Base-by-base conservation (phyloP, 75 land plant species). In the Selaginella moellendorffii region DNA sequence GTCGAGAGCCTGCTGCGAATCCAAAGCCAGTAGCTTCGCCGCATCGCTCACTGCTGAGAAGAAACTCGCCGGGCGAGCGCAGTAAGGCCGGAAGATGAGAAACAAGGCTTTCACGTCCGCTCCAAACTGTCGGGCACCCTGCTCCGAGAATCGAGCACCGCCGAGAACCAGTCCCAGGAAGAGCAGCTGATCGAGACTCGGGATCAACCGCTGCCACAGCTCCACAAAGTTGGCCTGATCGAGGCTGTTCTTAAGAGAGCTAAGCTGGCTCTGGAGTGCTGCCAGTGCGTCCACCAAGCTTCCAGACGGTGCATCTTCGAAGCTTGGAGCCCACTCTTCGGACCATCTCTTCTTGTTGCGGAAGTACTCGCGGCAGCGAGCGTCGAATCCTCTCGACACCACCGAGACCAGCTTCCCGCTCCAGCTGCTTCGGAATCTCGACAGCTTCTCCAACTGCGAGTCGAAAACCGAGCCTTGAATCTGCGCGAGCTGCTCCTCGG, bases 61-160 rank as follows among this genome's bases (percentile, higher is more conserved):
- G 69, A 95, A 90, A 27, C 88, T 85, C 71, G 85, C 78, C 17
- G 96, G 99, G 27, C 96, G 80, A 75, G 81, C 70, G 78, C 99
- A 95, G 75, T 80, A 95, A 31, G 88, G 76, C 54, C 78, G 30
- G 63, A 95, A 95, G 25, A 86, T 64, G 12, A 80, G 79, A 70
- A 84, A 82, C 24, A 89, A 59, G 9, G 82, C 79, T 27, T 76
- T 59, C 58, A 85, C 20, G 70, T 86, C 87, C 8, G 52, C 68
- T 25, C 63, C 64, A 31, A 93, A 73, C 66, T 82, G 83, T 36
- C 65, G 78, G 12, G 73, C 75, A 2, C 98, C 96, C 59, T 26
- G 65, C 66, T 77, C 73, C 36, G 65, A 31, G 56, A 95, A 89
- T 29, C 74, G 80, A 18, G 72, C 75, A 53, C 74, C 82, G 61